These are phyloP conservation scores for Globisporangium cederbergense DNA, from an alignment of 352 stramenopile species.

Conservation along the genomic window DNA sequence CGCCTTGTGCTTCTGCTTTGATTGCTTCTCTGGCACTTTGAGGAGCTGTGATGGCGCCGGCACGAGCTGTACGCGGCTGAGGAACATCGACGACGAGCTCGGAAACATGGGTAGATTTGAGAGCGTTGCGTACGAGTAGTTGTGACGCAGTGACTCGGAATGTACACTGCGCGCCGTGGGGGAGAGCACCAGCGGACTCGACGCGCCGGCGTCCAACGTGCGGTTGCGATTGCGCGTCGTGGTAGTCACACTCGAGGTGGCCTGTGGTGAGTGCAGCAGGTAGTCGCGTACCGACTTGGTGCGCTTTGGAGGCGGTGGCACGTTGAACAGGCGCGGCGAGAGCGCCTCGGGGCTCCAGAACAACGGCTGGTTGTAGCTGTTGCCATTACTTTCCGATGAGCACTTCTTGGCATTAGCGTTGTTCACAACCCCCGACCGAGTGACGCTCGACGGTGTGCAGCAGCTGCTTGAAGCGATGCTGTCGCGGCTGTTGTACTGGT, in stretches of 20 bases:
- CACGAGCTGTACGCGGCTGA: slow-evolving; percentile 10
- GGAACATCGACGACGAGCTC: slow-evolving; percentile 17
- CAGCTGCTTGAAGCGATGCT: slow-evolving; percentile 10
- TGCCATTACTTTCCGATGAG: slow-evolving; percentile 4
- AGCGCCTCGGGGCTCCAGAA: slow-evolving; percentile 15
- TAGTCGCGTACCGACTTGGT: slow-evolving; percentile 17
- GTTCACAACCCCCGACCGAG: not conserved
- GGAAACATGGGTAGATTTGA: slow-evolving; percentile 12
- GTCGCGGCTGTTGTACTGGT: not conserved
- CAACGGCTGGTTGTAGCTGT: slow-evolving; percentile 1
- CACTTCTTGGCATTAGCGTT: not conserved
- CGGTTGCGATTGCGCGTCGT: not conserved
- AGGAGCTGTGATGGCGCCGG: slow-evolving; percentile 10
- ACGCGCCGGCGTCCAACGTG: not conserved
- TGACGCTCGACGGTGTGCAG: not conserved
- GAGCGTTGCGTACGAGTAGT: slow-evolving; percentile 12
- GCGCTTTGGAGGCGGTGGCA: slow-evolving; percentile 5
- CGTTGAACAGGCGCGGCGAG: slow-evolving; percentile 13
- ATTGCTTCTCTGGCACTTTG: not conserved
- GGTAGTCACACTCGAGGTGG: too few species aligned
- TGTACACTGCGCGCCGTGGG: slow-evolving; percentile 5
- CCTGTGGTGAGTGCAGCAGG: slow-evolving; percentile 8
- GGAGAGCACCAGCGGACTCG: slow-evolving; percentile 2
- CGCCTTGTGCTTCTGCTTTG: not conserved
- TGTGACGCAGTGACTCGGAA: slow-evolving; percentile 9